phyloP scores from a whole-genome alignment of 441 rosid genomes.

The Kokia cookei region DNA sequence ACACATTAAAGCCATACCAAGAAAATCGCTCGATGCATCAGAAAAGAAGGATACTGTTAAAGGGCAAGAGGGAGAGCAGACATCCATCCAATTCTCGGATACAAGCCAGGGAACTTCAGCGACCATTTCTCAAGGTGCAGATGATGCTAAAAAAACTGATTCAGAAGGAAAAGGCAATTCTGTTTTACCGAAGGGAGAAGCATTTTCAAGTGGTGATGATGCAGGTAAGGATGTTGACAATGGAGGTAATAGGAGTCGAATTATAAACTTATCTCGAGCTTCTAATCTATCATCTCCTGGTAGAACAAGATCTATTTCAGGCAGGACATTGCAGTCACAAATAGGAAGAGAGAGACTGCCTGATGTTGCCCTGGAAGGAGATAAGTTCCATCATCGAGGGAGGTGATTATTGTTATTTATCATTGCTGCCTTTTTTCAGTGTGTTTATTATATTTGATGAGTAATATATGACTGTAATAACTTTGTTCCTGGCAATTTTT shows the following conservation, averaged over 20 bases:
- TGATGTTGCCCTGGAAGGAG: slow-evolving; percentile 48
- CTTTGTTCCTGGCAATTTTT: slow-evolving; percentile 1
- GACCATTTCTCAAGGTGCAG: slow-evolving; percentile 25
- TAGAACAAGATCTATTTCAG: slow-evolving; percentile 39
- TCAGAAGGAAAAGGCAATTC: slow-evolving; percentile 30
- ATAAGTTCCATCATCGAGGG: slow-evolving; percentile 51
- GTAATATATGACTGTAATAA: slow-evolving; percentile 6
- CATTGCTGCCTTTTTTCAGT: background rate
- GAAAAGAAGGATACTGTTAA: slow-evolving; percentile 21
- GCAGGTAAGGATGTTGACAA: slow-evolving; percentile 30
- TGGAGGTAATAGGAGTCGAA: slow-evolving; percentile 52
- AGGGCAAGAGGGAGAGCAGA: slow-evolving; percentile 24
- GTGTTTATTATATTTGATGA: background rate
- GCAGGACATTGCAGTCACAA: slow-evolving; percentile 34
- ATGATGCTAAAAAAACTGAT: slow-evolving; percentile 25
- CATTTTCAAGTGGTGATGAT: slow-evolving; percentile 34
- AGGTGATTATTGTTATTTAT: slow-evolving; percentile 54
- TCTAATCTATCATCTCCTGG: slow-evolving; percentile 40
- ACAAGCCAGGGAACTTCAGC: slow-evolving; percentile 28
- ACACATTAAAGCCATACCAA: slow-evolving; percentile 14
- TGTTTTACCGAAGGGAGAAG: slow-evolving; percentile 30
- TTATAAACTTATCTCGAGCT: slow-evolving; percentile 53
- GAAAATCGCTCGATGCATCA: slow-evolving; percentile 18
- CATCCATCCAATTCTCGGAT: slow-evolving; percentile 24
- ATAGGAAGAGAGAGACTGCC: slow-evolving; percentile 55